A percentile compares a stretch with the other conserved stretches of the same genome.
Evolutionary conservation across 2,329 filamentous ascomycete genomes (phyloP).

Genomic region (Nothopassalora personata): DNA sequence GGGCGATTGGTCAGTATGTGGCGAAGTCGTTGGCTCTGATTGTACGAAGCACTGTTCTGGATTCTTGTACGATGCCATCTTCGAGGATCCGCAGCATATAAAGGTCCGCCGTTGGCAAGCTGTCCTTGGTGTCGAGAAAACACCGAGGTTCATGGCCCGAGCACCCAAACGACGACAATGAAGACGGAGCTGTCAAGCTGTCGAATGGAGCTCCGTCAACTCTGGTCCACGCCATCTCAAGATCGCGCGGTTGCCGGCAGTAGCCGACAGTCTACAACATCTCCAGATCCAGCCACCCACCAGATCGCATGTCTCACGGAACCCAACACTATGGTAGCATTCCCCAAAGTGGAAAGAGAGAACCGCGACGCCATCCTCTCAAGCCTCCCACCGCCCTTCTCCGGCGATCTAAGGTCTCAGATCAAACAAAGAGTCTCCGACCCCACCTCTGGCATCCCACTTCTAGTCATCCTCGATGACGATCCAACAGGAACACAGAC

Average conservation of each 20-base stretch:
- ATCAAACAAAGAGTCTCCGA: conserved; percentile 9
- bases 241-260: neutral
- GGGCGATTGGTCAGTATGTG: no score
- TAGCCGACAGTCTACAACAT: neutral
- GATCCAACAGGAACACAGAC: conserved; percentile 53
- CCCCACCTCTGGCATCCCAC: conserved; percentile 3
- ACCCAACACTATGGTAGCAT: neutral
- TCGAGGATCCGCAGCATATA: no score
- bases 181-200: neutral
- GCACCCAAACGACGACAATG: neutral
- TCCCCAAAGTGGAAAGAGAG: neutral
- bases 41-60: no score
- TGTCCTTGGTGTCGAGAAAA: no score
- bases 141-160: no score
- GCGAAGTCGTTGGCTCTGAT: no score
- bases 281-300: neutral
- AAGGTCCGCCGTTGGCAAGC: no score
- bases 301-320: neutral
- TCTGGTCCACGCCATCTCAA: neutral
- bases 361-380: conserved; percentile 7
- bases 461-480: conserved; percentile 12
- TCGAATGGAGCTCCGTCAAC: neutral
- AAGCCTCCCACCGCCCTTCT: conserved; percentile 5
- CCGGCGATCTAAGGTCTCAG: conserved; percentile 5
- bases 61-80: no score